Base-by-base conservation (phyloP, 129 eudicot genomes). In the Apium graveolens region DNA sequence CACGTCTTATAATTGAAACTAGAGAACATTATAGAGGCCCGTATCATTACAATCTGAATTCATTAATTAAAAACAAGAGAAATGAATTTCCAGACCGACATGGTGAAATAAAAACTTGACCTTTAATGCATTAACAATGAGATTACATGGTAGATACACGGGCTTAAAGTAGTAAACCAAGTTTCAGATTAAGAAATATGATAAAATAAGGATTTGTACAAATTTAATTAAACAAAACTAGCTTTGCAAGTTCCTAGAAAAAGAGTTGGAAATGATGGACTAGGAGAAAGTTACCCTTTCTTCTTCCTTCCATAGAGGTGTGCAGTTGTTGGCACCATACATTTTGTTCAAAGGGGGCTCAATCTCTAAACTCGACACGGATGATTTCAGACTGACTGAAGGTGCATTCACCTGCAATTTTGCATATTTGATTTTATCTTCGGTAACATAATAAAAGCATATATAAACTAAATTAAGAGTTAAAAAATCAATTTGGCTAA, bases 311-410 rank as follows among this genome's bases (percentile, higher is more conserved):
- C 82, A 78, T 21, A 69, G 42, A 38, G 86, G 79, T 72, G 86
- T 41, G 70, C 63, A 78, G 63, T 82, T 86, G 84, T 77, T 88
- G 82, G 80, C 78, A 83, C 72, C 65, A 70, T 74, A 80, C 77
- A 81, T 92, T 92, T 90, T 96, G 96, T 78, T 92, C 86, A 91
- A 89, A 92, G 97, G 97, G 92, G 90, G 92, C 96, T 92, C 97
- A 81, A 85, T 84, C 79, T 83, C 88, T 51, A 74, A 80, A 82
- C 75, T 82, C 83, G 76, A 32, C 48, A 81, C 80, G 48, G 89
- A 83, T 27, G 91, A 84, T 48, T 81, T 75, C 62, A 95, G 83
- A 75, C 80, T 91, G 79, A 83, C 90, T 37, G 85, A 60, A 11
- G 92, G 74, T 79, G 82, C 82, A 84, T 89, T 90, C 87, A 78